A percentile compares a stretch with the other conserved stretches of the same genome.
Conservation (phyloP, 257 asterid genomes). For the Ophiorrhiza pumila region DNA sequence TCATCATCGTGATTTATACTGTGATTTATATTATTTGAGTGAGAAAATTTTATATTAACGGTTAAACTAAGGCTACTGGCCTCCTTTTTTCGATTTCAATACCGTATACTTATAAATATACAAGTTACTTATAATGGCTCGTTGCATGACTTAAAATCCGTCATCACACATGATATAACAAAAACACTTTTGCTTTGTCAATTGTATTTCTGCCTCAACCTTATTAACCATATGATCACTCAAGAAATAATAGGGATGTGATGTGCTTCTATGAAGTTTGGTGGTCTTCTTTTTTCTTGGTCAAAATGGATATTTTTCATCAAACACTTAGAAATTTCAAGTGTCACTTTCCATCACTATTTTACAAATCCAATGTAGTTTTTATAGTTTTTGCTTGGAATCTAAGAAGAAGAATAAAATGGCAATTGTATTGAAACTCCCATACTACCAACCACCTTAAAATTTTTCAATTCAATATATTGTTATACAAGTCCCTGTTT, state of each 20-base stretch:
- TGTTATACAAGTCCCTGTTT: background rate
- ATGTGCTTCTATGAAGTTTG: background rate
- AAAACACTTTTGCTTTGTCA: background rate
- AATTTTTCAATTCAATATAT: background rate
- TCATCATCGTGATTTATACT: no score
- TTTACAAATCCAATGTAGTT: conserved; percentile 51
- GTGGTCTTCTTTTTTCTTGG: background rate
- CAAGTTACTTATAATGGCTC: no score
- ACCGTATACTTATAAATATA: no score
- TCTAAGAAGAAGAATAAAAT: conserved; percentile 44
- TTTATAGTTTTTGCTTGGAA: conserved; percentile 46
- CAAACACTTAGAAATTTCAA: conserved; percentile 22
- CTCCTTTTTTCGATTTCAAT: no score
- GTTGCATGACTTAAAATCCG: no score
- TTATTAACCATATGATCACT: background rate
- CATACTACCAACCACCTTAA: conserved; percentile 51
- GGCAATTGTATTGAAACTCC: conserved; percentile 39
- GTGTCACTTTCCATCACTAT: conserved; percentile 39
- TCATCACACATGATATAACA: background rate
- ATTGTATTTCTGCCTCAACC: background rate
- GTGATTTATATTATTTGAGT: no score
- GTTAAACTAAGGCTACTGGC: no score
- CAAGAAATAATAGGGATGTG: background rate
- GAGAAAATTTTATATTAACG: no score
- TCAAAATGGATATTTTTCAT: background rate